These are phyloP conservation scores for Boechera divaricarpa DNA, from an alignment of 345 rosid genomes.

Conservation along the genomic window DNA sequence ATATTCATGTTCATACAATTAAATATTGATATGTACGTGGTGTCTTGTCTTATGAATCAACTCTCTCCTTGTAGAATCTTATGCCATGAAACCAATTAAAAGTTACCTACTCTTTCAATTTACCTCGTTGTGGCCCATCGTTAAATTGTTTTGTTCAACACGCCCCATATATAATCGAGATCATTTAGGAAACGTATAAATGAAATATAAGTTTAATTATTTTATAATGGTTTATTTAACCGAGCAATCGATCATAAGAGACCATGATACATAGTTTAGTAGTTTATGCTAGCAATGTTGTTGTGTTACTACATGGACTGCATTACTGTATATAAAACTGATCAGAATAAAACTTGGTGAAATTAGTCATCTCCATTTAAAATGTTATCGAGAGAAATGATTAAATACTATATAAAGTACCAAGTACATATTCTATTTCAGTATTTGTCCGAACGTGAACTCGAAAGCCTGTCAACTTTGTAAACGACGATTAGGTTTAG, in stretches of 20 bases:
- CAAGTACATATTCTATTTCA: not conserved
- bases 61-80: conserved; percentile 6
- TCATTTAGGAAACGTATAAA: conserved; percentile 20
- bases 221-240: not conserved
- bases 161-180: conserved; percentile 26
- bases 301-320: no score
- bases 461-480: not conserved
- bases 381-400: not conserved
- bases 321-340: no score
- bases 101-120: conserved; percentile 17
- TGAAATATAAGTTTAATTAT: not conserved
- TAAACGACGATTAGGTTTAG: not conserved
- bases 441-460: conserved; percentile 14
- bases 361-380: no score
- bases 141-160: conserved; percentile 14
- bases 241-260: not conserved
- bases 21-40: not conserved
- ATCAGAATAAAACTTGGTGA: no score
- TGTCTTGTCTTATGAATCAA: conserved; percentile 40
- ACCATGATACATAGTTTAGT: no score
- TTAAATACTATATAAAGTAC: not conserved
- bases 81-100: conserved; percentile 1
- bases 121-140: conserved; percentile 11
- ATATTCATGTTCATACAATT: not conserved
- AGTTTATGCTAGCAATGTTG: no score